These are phyloP conservation scores for Taphrina deformans DNA, from an alignment of 1,139 yeast species.

Conservation along the genomic window DNA sequence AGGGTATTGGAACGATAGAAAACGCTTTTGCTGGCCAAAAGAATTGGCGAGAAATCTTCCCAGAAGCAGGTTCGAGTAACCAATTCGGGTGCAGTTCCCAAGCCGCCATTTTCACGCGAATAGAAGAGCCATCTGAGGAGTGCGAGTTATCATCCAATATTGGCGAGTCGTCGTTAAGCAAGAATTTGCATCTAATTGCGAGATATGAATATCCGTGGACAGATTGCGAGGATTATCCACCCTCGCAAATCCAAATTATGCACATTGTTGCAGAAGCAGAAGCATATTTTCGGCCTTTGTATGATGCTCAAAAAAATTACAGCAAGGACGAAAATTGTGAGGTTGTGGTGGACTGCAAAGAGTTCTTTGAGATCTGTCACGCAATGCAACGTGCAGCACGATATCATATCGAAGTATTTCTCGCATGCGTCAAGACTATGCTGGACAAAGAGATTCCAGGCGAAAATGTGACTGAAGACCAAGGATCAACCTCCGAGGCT, in stretches of 20 bases:
- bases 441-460: neutral
- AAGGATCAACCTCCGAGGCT: neutral
- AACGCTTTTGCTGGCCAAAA: conserved; percentile 15
- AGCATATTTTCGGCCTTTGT: neutral
- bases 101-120: conserved; percentile 12
- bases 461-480: neutral
- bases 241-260: neutral
- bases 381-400: neutral
- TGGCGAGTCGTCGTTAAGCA: too few relatives aligned
- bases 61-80: neutral
- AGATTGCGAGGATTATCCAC: conserved; percentile 14
- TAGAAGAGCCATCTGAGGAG: too few relatives aligned
- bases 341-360: neutral
- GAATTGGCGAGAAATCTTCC: conserved; percentile 3
- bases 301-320: neutral
- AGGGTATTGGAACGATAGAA: conserved; percentile 14
- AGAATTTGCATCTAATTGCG: neutral
- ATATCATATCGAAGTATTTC: neutral
- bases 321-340: neutral
- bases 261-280: neutral
- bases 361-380: conserved; percentile 2
- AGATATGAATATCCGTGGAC: conserved; percentile 12
- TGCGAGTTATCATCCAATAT: too few relatives aligned
- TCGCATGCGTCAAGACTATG: neutral
- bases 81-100: conserved; percentile 20